Evolutionary conservation across 495 filamentous ascomycete species (phyloP).

Genomic region (Trichocladium uniseriatum): DNA sequence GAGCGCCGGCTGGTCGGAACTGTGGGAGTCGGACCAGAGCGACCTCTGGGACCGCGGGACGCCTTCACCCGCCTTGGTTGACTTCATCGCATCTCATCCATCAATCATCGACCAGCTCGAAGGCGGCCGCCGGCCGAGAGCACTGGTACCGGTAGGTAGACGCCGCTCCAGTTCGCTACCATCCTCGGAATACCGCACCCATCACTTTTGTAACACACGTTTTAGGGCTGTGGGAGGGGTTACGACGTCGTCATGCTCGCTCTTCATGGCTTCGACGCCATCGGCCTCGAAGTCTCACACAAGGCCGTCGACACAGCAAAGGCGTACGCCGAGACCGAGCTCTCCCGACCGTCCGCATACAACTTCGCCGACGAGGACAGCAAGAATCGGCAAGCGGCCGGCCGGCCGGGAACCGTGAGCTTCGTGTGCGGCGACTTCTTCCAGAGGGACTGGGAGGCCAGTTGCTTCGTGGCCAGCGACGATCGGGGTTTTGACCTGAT

Average conservation of each 20-base stretch:
- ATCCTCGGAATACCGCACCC: no score
- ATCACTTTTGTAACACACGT: no score
- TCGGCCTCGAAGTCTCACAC: conserved; percentile 58
- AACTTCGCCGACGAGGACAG: conserved; percentile 17
- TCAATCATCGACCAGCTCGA: not conserved
- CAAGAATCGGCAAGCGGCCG: no score
- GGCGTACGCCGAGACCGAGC: conserved; percentile 16
- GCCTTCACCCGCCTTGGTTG: conserved; percentile 35
- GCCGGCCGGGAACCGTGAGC: conserved; percentile 37
- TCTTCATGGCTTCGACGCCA: conserved; percentile 59
- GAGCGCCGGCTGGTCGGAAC: conserved; percentile 24
- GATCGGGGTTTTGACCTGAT: conserved; percentile 55
- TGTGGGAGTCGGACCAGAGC: conserved; percentile 32
- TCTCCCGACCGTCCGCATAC: conserved; percentile 29
- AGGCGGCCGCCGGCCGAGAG: not conserved
- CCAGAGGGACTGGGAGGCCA: conserved; percentile 48
- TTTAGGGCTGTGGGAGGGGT: conserved; percentile 58
- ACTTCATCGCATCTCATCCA: conserved; percentile 26
- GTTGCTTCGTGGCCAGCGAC: conserved; percentile 28
- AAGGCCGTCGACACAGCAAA: conserved; percentile 48
- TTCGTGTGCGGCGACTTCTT: conserved; percentile 66
- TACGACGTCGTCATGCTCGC: conserved; percentile 64
- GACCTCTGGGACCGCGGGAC: conserved; percentile 37
- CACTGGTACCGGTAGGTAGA: not conserved
- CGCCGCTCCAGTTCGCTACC: no score